These are phyloP conservation scores for Leccinum rimulosum DNA, from an alignment of 768 basidiomycete species.

Conservation along the genomic window DNA sequence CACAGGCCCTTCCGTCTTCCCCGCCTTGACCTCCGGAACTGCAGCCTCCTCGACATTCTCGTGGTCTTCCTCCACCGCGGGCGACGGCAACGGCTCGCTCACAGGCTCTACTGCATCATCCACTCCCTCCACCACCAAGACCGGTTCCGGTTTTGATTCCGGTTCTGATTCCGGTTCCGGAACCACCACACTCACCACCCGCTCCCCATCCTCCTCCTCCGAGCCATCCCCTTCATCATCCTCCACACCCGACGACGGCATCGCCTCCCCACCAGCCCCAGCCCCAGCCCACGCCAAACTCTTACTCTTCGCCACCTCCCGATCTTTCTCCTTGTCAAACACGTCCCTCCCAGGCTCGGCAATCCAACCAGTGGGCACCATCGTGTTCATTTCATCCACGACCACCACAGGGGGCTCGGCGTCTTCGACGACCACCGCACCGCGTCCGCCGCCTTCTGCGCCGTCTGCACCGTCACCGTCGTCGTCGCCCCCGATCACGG, in stretches of 20 bases:
- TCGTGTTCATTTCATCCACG: slow-evolving; percentile 29
- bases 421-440: slow-evolving; percentile 53
- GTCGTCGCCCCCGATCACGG: slow-evolving; percentile 48
- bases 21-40: slow-evolving; percentile 12
- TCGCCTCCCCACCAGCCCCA: too few species aligned
- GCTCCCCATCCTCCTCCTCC: slow-evolving; percentile 4
- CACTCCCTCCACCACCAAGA: too few species aligned
- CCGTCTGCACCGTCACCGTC: too few species aligned
- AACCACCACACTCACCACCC: slow-evolving; percentile 37
- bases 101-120: background rate
- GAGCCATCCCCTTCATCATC: slow-evolving; percentile 1
- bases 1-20: slow-evolving; percentile 42
- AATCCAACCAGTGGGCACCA: slow-evolving; percentile 46
- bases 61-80: background rate
- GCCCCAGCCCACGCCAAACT: slow-evolving; percentile 30
- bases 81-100: background rate
- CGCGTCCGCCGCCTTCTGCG: slow-evolving; percentile 43
- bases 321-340: slow-evolving; percentile 50
- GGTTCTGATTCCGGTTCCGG: background rate
- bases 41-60: background rate
- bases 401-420: slow-evolving; percentile 2
- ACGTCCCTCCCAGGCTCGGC: slow-evolving; percentile 76
- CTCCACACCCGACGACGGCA: too few species aligned
- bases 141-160: background rate
- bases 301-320: slow-evolving; percentile 52